Evolutionary conservation across 2,329 filamentous ascomycete genomes (phyloP), one percentile per base, ranked within the genome.

Genomic region (Didymella arachidicola): DNA sequence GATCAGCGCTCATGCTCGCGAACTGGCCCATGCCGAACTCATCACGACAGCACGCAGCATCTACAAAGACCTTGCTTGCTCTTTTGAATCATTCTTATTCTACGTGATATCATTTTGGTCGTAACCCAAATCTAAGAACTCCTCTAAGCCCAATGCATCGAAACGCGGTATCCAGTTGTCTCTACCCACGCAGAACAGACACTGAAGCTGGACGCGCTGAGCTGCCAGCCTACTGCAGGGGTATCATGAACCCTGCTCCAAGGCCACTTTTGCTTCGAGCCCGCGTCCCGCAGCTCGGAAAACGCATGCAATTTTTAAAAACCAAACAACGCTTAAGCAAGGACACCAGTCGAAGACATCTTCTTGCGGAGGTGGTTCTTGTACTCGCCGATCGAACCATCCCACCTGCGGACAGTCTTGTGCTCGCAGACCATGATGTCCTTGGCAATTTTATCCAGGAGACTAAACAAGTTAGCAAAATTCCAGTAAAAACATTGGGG

Each of bases 351-450:
- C 44, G 87, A 86, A 75, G 97, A 82, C 95, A 99, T 99, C 92
- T 98, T 98, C 89, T 98, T 98, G 78, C 94, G 89, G 74, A 99
- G 86, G 82, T 97, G 88, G 83, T 96, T 91, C 91, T 99, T 99
- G 91, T 99, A 99, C 60, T 93, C 89, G 70, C 89, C 89, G 74
- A 99, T 99, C 65, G 81, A 83, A 72, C 94, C 94, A 64, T 94
- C 89, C 95, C 95, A 99, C 72, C 87, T 82, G 71, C 86, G 88
- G 71, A 98, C 93, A 14, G 93, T 93, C 86, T 93, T 93, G 88
- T 99, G 93, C 83, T 99, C 95, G 81, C 96, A 99, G 56, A 99
- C 95, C 82, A 99, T 88, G 80, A 99, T 99, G 80, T 99, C 92
- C 86, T 99, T 99, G 71, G 95, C 95, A 79, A 99, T 98, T 86